Conservation (phyloP, 2,329 filamentous ascomycete species). For the Colletotrichum echinochloae region DNA sequence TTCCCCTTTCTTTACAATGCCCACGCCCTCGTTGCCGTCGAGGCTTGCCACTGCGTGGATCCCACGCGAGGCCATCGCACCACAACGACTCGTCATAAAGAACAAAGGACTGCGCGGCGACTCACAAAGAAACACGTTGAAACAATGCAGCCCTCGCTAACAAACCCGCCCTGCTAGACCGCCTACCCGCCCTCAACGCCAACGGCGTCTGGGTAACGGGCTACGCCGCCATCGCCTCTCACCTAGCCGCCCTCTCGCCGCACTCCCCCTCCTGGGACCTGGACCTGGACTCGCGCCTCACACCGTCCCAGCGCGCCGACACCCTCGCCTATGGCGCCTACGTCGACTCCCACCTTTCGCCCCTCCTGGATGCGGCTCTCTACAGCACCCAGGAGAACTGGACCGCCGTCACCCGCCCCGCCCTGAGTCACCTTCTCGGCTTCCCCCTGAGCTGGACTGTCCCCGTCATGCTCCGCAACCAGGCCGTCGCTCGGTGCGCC, state of each 20-base stretch:
- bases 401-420: slow-evolving; percentile 78
- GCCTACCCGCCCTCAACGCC: slow-evolving; percentile 67
- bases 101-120: slow-evolving; percentile 32
- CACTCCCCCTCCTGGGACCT: slow-evolving; percentile 42
- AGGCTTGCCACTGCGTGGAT: slow-evolving; percentile 43
- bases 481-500: slow-evolving; percentile 77
- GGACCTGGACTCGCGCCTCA: slow-evolving; percentile 56
- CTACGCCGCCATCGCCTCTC: slow-evolving; percentile 70
- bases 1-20: slow-evolving; percentile 8
- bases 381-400: slow-evolving; percentile 95
- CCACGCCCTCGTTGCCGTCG: background rate
- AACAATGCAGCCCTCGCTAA: slow-evolving; percentile 17
- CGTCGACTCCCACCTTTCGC: slow-evolving; percentile 78
- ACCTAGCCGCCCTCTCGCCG: slow-evolving; percentile 59
- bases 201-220: slow-evolving; percentile 67
- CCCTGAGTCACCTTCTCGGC: slow-evolving; percentile 82
- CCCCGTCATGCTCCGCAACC: slow-evolving; percentile 77
- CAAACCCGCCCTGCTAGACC: slow-evolving; percentile 53
- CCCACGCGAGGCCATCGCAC: slow-evolving; percentile 21
- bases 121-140: slow-evolving; percentile 21
- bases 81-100: background rate
- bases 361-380: slow-evolving; percentile 86
- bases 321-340: slow-evolving; percentile 72
- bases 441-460: slow-evolving; percentile 92
- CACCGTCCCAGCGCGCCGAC: slow-evolving; percentile 58